These are phyloP conservation scores for Metschnikowia vanudenii DNA, from an alignment of 805 yeast genomes.

Conservation along the genomic window DNA sequence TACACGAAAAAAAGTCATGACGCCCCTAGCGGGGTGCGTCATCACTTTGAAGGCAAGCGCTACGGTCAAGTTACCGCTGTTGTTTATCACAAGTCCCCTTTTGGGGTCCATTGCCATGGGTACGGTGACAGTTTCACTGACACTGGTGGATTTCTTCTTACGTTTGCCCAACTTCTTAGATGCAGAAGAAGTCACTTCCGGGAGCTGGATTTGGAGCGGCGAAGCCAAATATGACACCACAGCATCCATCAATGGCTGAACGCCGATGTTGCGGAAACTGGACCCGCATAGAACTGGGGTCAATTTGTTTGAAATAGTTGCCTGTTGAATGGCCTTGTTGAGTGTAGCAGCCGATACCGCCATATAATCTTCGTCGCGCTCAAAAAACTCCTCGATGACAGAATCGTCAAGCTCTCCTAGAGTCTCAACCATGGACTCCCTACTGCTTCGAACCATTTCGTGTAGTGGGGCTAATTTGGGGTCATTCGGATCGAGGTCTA, in stretches of 20 bases:
- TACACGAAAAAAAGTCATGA: conserved; percentile 82
- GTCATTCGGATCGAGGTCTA: conserved; percentile 36
- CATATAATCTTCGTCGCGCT: conserved; percentile 66
- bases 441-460: conserved; percentile 51
- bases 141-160: conserved; percentile 19
- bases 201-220: conserved; percentile 62
- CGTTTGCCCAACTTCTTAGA: conserved; percentile 19
- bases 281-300: conserved; percentile 92
- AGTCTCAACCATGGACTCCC: conserved; percentile 80
- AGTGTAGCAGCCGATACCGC: conserved; percentile 55
- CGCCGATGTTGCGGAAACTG: conserved; percentile 88
- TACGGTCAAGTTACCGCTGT: conserved; percentile 59
- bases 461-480: conserved; percentile 21
- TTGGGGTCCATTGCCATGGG: conserved; percentile 39
- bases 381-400: conserved; percentile 74
- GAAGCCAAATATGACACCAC: conserved; percentile 76
- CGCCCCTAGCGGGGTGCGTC: conserved; percentile 79
- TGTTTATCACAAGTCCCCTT: conserved; percentile 52
- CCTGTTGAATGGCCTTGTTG: conserved; percentile 58
- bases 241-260: conserved; percentile 80
- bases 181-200: conserved; percentile 45
- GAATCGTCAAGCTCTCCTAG: conserved; percentile 79
- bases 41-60: conserved; percentile 91
- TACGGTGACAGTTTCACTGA: conserved; percentile 17
- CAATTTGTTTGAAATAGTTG: conserved; percentile 56